Conservation (phyloP, 2,329 filamentous ascomycete species). For the Gremmenia infestans region DNA sequence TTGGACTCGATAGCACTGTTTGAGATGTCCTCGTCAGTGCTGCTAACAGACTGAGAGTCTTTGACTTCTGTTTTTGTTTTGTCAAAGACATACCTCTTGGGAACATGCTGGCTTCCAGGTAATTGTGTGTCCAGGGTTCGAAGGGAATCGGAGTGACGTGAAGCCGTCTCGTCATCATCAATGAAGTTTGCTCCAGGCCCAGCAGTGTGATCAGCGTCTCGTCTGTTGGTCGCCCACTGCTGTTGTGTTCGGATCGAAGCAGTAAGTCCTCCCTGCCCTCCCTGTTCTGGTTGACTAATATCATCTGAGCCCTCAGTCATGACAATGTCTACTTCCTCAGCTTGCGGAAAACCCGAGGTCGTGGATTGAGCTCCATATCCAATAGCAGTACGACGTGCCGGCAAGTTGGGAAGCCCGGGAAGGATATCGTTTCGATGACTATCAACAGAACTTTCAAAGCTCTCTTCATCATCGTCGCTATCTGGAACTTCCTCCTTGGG, state of each 20-base stretch:
- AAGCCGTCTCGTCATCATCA: not conserved
- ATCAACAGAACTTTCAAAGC: not conserved
- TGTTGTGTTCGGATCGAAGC: too few species aligned
- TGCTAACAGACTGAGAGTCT: not conserved
- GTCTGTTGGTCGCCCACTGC: too few species aligned
- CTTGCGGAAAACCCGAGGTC: too few species aligned
- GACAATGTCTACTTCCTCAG: too few species aligned
- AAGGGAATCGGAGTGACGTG: not conserved
- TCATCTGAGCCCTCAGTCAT: too few species aligned
- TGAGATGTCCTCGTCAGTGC: not conserved
- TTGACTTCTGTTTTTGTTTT: not conserved
- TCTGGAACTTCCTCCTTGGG: slow-evolving; percentile 4
- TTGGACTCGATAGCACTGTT: not conserved
- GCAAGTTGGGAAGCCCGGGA: too few species aligned
- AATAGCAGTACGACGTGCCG: too few species aligned
- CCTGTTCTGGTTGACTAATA: too few species aligned
- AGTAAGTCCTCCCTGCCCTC: too few species aligned
- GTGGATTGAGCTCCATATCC: too few species aligned
- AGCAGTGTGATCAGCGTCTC: too few species aligned
- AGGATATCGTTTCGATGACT: not conserved
- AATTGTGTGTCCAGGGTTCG: not conserved
- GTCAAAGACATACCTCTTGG: not conserved
- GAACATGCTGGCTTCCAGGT: not conserved
- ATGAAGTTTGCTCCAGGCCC: not conserved
- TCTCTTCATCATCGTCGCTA: slow-evolving; percentile 9